phyloP scores from a whole-genome alignment of 2,329 filamentous ascomycete species.

The Aspergillus neoniger region DNA sequence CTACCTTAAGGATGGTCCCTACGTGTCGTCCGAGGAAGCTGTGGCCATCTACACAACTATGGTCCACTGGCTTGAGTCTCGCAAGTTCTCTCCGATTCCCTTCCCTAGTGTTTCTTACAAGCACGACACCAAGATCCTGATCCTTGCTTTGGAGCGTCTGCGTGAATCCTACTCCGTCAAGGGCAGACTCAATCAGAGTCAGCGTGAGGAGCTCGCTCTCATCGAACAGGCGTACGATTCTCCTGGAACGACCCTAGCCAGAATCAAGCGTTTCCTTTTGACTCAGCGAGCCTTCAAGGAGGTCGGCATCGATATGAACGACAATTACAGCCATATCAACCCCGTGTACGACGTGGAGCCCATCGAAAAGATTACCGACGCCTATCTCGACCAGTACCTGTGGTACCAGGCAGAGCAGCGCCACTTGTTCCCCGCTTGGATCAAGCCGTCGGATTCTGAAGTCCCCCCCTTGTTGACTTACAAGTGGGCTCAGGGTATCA shows the following conservation, averaged over 20 bases:
- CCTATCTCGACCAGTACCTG: constrained; percentile 95
- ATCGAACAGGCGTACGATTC: constrained; percentile 99
- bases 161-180: constrained; percentile 98
- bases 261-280: constrained; percentile 95
- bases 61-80: constrained; percentile 96
- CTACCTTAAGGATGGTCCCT: constrained; percentile 98
- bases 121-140: constrained; percentile 98
- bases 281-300: constrained; percentile 99
- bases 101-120: constrained; percentile 99
- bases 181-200: constrained; percentile 92
- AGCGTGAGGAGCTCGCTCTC: constrained; percentile 91
- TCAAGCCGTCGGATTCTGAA: constrained; percentile 97
- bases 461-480: constrained; percentile 92
- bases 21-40: constrained; percentile 96
- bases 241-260: constrained; percentile 88
- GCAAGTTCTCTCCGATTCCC: constrained; percentile 97
- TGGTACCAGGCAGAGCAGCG: constrained; percentile 99
- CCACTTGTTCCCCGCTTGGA: constrained; percentile 96
- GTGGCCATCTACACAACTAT: constrained; percentile 99
- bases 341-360: constrained; percentile 98
- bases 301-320: constrained; percentile 99
- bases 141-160: constrained; percentile 87
- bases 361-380: constrained; percentile 99
- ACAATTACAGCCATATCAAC: constrained; percentile 99
- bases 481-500: constrained; percentile 99